These are phyloP conservation scores for Dendrobium officinale DNA, from an alignment of 106 monocot genomes.

Conservation along the genomic window DNA sequence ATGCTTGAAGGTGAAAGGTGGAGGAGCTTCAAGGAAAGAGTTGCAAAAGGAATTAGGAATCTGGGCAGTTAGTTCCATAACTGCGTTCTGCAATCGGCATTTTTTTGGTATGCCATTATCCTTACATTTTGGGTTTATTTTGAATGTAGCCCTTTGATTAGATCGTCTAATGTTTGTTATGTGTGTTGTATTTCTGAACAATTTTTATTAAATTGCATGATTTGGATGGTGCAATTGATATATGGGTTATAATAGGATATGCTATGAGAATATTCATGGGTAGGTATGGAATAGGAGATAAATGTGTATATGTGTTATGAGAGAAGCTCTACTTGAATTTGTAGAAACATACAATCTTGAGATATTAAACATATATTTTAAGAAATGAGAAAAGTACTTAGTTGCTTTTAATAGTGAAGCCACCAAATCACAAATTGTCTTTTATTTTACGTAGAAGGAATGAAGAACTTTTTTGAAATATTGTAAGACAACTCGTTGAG, in stretches of 20 bases:
- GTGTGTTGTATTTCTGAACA: not conserved
- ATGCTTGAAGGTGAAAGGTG: constrained; percentile 43
- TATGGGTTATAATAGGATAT: not conserved
- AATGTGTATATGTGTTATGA: not conserved
- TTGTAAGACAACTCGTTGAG: too few relatives aligned
- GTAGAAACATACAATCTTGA: not conserved
- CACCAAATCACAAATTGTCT: not conserved
- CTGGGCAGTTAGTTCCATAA: constrained; percentile 79
- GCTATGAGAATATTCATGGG: not conserved
- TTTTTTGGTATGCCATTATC: constrained; percentile 65
- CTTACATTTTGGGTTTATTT: not conserved
- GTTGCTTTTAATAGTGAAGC: too few relatives aligned
- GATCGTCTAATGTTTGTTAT: not conserved
- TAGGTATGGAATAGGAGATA: not conserved
- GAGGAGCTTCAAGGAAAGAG: constrained; percentile 21
- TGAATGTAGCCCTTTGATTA: not conserved
- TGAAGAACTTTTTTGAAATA: too few relatives aligned
- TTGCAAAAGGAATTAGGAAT: constrained; percentile 60
- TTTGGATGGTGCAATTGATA: not conserved
- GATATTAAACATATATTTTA: not conserved
- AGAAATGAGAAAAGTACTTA: not conserved
- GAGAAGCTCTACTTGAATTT: not conserved
- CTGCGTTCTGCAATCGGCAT: constrained; percentile 45
- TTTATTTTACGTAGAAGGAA: too few relatives aligned
- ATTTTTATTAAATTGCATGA: not conserved